Evolutionary conservation across 192 early-diverging fungal genomes (phyloP).

Genomic region (Entrophospora sp.): DNA sequence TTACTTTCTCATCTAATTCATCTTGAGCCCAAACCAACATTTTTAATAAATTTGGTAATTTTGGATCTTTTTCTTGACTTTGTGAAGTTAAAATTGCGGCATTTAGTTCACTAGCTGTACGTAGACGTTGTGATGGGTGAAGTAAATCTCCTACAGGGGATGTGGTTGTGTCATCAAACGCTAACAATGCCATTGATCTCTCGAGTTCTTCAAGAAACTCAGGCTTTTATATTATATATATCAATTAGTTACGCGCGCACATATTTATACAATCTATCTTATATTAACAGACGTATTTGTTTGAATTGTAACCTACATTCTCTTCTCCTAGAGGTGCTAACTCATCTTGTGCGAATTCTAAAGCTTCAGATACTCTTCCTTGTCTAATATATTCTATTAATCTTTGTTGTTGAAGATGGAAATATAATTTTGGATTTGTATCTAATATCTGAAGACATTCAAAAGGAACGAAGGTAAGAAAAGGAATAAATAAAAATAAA

Average conservation of each 20-base stretch:
- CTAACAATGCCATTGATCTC: conserved; percentile 91
- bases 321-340: conserved; percentile 96
- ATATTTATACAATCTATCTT: too few species aligned
- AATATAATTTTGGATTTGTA: conserved; percentile 86
- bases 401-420: conserved; percentile 95
- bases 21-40: conserved; percentile 93
- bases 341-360: conserved; percentile 96
- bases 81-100: conserved; percentile 82
- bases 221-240: too few species aligned
- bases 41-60: conserved; percentile 80
- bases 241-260: too few species aligned
- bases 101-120: conserved; percentile 91
- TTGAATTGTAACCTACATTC: conserved; percentile 44
- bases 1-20: conserved; percentile 76
- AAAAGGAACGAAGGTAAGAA: conserved; percentile 17
- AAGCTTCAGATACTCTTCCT: conserved; percentile 70
- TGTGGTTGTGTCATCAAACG: conserved; percentile 65
- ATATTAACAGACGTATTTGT: too few species aligned
- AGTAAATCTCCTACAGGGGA: conserved; percentile 83
- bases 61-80: conserved; percentile 90
- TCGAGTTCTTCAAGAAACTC: conserved; percentile 95
- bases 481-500: neutral
- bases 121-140: conserved; percentile 83
- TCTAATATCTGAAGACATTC: conserved; percentile 68
- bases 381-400: conserved; percentile 90